Percentiles rank a stretch among this genome's conserved stretches.
Conservation (phyloP, 1,284 basidiomycete species). For the Ganoderma sinense region DNA sequence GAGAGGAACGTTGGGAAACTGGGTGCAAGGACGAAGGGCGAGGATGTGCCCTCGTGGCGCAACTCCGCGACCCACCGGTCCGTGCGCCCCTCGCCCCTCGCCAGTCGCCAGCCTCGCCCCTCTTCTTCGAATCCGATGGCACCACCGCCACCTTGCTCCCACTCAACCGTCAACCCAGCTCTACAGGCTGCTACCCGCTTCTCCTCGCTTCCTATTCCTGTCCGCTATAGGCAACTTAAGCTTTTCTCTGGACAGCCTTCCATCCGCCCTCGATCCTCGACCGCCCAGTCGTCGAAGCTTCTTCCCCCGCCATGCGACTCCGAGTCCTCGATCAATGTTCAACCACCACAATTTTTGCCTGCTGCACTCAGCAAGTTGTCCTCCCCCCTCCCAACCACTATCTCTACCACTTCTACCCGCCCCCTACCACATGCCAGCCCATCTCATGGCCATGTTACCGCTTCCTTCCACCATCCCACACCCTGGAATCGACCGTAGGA, state of each 20-base stretch:
- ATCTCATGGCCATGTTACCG: neutral
- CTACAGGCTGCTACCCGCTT: neutral
- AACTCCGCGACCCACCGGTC: slow-evolving; percentile 4
- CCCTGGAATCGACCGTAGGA: neutral
- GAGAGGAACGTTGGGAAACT: neutral
- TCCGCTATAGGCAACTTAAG: neutral
- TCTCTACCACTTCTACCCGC: neutral
- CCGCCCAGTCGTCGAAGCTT: neutral
- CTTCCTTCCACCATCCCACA: neutral
- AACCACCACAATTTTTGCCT: neutral
- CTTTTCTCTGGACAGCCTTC: neutral
- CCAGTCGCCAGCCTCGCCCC: neutral
- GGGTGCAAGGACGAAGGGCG: neutral
- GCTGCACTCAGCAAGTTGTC: neutral
- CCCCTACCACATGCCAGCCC: neutral
- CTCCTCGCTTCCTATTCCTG: neutral
- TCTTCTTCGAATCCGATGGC: neutral
- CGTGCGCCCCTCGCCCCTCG: slow-evolving; percentile 6
- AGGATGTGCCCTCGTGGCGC: neutral
- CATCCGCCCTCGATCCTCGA: neutral
- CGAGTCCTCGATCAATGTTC: neutral
- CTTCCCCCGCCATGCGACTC: neutral
- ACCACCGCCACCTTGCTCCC: neutral
- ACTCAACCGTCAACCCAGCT: neutral
- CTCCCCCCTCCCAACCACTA: neutral